Evolutionary conservation across 441 rosid genomes (phyloP), one percentile per base, ranked within the genome.

Genomic region (California macrophylla): DNA sequence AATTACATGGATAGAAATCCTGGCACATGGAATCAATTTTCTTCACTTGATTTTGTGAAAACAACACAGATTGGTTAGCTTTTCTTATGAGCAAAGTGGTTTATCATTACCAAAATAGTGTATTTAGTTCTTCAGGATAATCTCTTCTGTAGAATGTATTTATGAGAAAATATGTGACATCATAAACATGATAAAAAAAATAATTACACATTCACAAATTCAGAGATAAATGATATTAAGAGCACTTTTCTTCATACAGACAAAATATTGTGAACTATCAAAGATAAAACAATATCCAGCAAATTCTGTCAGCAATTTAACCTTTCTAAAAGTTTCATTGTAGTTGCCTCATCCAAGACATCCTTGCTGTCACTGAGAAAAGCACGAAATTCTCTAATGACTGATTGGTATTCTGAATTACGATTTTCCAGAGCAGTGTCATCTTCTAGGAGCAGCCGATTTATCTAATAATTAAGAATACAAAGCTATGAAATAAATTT

Each of bases 301-400:
- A 64, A 68, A 65, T 64, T 60, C 21, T 15, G 47, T 66, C 23
- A 62, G 60, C 15, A 68, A 8, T 61, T 25, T 28, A 82, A 95
- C 99, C 99, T 88, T 81, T 95, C 97, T 75, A 92, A 82, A 74
- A 95, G 89, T 84, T 74, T 92, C 98, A 92, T 91, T 64, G 99
- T 89, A 40, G 99, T 95, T 82, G 91, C 89, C 87, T 92, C 98
- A 82, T 92, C 98, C 82, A 95, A 87, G 54, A 92, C 98, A 82
- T 90, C 96, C 82, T 91, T 91, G 87, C 89, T 82, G 80, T 95
- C 99, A 70, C 98, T 80, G 71, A 91, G 90, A 83, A 95, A 95
- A 75, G 98, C 99, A 82, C 94, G 85, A 34, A 91, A 95, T 78
- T 95, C 97, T 81, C 74, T 89, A 78, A 92, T 89, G 80, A 92